Evolutionary conservation across 371 early-diverging fungal genomes (phyloP), one percentile per base, ranked within the genome.

Genomic region (Fennellomyces sp.): DNA sequence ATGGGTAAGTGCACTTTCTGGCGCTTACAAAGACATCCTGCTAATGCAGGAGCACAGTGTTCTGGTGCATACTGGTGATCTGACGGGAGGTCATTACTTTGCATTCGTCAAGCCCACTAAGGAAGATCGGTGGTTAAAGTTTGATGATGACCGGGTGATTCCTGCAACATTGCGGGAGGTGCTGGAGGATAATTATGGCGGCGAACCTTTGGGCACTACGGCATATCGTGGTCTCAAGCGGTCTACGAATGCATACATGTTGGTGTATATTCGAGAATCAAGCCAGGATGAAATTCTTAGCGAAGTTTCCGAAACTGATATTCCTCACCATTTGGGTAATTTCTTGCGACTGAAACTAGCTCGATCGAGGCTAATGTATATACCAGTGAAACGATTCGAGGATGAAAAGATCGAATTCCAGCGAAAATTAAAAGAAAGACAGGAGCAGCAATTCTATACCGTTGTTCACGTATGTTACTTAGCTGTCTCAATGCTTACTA

Each of bases 61-160:
- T 0, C 83, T 99, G 52, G 99, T 99, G 6, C 99, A 99, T 73
- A 88, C 88, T 59, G 99, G 99, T 52, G 96, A 95, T 68, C 69
- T 94, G 19, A 86, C 92, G 71, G 95, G 96, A 49, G 99, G 99
- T 0, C 99, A 99, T 81, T 99, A 99, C 72, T 96, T 93, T 83
- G 96, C 95, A 11, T 77, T 95, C 61, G 64, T 98, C 65, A 89
- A 89, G 54, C 95, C 97, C 13, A 83, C 85, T 61, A 79, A 83
- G 39, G 83, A 92, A 42, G 88, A 91, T 36, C 85, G 86, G 68
- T 94, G 97, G 97, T 91, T 86, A 73, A 92, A 93, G 41, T 99
- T 98, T 73, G 98, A 99, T 73, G 99, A 99, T 71, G 96, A 96
- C 66, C 84, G 92, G 19, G 99, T 99, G 2, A 89, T 90, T 1